Conservation (phyloP, 2,329 filamentous ascomycete species). For the Colletotrichum ledebouriae region DNA sequence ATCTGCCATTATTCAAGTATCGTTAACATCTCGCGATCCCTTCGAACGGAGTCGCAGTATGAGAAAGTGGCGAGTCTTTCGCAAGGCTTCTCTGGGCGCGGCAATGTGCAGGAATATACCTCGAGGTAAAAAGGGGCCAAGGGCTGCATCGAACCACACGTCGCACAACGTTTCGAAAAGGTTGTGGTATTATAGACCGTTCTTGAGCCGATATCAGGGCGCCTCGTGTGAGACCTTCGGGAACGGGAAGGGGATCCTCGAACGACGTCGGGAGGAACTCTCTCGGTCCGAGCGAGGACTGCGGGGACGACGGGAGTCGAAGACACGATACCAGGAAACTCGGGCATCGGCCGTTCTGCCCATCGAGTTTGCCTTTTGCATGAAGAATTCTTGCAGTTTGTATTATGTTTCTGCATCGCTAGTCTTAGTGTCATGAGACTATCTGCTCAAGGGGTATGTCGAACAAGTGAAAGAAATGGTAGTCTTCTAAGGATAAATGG, state of each 20-base stretch:
- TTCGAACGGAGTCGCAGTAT: neutral
- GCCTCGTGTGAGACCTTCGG: neutral
- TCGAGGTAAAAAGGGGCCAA: too few relatives aligned
- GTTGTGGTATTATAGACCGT: neutral
- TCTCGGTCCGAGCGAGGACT: slow-evolving; percentile 16
- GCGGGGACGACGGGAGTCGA: neutral
- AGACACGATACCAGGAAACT: neutral
- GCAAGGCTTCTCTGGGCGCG: neutral
- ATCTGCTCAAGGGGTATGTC: neutral
- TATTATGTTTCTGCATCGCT: neutral
- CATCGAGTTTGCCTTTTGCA: neutral
- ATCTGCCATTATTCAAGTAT: too few relatives aligned
- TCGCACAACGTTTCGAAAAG: neutral
- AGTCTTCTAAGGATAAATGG: neutral
- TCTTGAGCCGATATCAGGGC: neutral
- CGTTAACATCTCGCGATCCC: neutral
- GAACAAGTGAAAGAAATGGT: neutral
- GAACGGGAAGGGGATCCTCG: slow-evolving; percentile 4
- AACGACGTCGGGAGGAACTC: slow-evolving; percentile 5
- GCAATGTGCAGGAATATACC: neutral
- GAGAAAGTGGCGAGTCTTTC: too few relatives aligned
- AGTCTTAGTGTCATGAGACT: neutral
- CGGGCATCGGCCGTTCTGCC: neutral
- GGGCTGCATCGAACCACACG: neutral
- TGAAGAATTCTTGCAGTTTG: neutral